Evolutionary conservation across 1,284 basidiomycete genomes (phyloP), one percentile per base, ranked within the genome.

Genomic region (Leccinum angustisporum): DNA sequence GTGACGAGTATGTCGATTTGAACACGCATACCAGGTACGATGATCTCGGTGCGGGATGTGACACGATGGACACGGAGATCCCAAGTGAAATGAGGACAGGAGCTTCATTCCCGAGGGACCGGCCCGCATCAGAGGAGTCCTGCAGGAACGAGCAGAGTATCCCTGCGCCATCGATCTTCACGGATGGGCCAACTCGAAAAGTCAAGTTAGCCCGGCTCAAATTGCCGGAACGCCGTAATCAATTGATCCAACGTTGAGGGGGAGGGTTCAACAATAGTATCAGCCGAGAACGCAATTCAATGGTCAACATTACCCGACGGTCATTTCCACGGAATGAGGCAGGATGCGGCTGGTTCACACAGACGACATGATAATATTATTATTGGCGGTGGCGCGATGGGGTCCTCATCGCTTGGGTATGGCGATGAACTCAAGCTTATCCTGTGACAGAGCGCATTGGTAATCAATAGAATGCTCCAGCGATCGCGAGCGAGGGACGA

Each of bases 81-180:
- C 13, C 18, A 18, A 33, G 48, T 52, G 58, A 58, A 70, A 68
- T 34, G 64, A 61, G 63, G 63, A 57, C 18, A 33, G 61, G 48
- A 57, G 11, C 27, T 66, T 67, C 66, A 70, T 67, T 70, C 68
- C 66, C 68, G 66, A 59, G 59, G 56, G 54, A 9, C 25, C 13
- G 36, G 8, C 16, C 25, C 27, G 27, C 43, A 27, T 25, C 51
- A 51, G 25, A 30, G 43, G 36, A 50, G 61, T n/a, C 14, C 43
- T 46, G 50, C 25, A 46, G 31, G 58, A 65, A 46, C 43, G 21
- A 25, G 50, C 8, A 21, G 43, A 46, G 38, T 18, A 7, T 30
- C 36, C 25, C 25, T 27, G 9, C 31, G 30, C 55, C 55, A 56
- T 40, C 25, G 48, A 64, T 64, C 40, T 36, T 52, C 52, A 50